Percentiles rank a stretch among this genome's conserved stretches.
These are phyloP conservation scores for Nicotiana obtusifolia DNA, from an alignment of 257 asterid species.

Conservation along the genomic window DNA sequence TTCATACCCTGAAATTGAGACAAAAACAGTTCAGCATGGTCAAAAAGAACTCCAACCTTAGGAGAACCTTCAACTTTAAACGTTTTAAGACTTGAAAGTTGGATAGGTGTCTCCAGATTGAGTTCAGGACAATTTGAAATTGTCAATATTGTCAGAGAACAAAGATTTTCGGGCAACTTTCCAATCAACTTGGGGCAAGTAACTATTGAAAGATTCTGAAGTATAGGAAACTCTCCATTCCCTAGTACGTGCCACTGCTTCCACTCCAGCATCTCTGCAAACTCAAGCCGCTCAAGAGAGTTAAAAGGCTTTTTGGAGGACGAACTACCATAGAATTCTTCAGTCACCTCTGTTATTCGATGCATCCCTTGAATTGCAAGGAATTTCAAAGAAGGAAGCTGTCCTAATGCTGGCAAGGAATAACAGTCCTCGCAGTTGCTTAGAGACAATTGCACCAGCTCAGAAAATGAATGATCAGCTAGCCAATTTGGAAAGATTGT, in stretches of 20 bases:
- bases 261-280: background rate
- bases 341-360: background rate
- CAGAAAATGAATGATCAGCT: background rate
- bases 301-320: background rate
- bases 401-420: slow-evolving; percentile 10
- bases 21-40: background rate
- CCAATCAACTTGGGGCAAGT: background rate
- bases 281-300: background rate
- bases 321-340: slow-evolving; percentile 3
- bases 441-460: background rate
- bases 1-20: background rate
- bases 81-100: background rate
- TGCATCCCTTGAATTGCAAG: background rate
- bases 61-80: background rate
- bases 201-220: background rate
- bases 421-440: background rate
- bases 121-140: background rate
- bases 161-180: background rate
- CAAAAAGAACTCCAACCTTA: background rate
- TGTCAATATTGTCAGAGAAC: background rate
- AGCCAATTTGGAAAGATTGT: background rate
- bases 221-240: background rate
- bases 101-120: background rate
- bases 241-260: background rate
- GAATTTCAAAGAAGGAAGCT: background rate